A percentile compares a stretch with the other conserved stretches of the same genome.
Conservation (phyloP, 2,329 filamentous ascomycete genomes). For the Proliferodiscus dingleyae region DNA sequence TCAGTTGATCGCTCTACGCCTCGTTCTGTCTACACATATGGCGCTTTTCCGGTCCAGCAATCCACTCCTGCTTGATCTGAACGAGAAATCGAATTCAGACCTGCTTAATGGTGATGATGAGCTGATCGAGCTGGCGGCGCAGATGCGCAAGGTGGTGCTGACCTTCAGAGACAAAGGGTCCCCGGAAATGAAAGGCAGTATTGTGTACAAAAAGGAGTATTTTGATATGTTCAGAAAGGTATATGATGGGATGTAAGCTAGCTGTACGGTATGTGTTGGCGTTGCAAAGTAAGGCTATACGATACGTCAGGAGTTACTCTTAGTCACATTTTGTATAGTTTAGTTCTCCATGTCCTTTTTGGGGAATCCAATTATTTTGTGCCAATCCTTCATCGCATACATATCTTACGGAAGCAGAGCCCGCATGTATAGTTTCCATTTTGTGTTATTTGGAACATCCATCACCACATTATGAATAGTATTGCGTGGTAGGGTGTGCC, state of each 20-base stretch:
- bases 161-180: slow-evolving; percentile 21
- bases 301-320: neutral
- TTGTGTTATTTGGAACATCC: too few species aligned
- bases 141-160: slow-evolving; percentile 21
- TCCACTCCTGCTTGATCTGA: slow-evolving; percentile 24
- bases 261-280: neutral
- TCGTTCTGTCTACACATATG: slow-evolving; percentile 23
- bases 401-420: too few species aligned
- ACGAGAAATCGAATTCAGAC: slow-evolving; percentile 19
- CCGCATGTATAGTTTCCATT: too few species aligned
- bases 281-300: neutral
- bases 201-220: slow-evolving; percentile 21
- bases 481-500: too few species aligned
- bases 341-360: too few species aligned
- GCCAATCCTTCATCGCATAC: too few species aligned
- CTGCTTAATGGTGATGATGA: slow-evolving; percentile 19
- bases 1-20: slow-evolving; percentile 19
- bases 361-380: too few species aligned
- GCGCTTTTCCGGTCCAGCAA: slow-evolving; percentile 24
- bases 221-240: slow-evolving; percentile 22
- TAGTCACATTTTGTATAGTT: neutral
- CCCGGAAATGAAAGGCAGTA: slow-evolving; percentile 25
- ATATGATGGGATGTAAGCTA: slow-evolving; percentile 14
- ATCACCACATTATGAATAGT: too few species aligned
- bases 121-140: slow-evolving; percentile 16